These are phyloP conservation scores for Cladosporium sp. DNA, from an alignment of 2,329 filamentous ascomycete species.

Conservation along the genomic window DNA sequence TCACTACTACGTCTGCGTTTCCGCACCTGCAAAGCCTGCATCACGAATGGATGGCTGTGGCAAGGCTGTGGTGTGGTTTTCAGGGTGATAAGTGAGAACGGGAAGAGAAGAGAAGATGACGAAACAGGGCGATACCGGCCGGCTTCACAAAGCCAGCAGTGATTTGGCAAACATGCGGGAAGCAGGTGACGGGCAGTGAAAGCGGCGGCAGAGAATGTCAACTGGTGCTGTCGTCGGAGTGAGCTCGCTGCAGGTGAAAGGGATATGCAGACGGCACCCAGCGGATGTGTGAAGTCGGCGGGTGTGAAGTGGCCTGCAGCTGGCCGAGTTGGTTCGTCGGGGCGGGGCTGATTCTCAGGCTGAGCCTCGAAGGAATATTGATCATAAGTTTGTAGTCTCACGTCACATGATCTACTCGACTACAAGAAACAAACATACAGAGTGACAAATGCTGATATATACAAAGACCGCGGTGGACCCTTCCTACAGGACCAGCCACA, in stretches of 20 bases:
- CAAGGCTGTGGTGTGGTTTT: constrained; percentile 7
- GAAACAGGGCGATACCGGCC: constrained; percentile 6
- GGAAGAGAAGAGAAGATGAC: constrained; percentile 1
- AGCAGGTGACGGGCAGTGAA: constrained; percentile 2
- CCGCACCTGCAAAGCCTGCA: constrained; percentile 4
- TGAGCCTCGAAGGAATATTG: background rate
- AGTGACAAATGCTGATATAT: background rate
- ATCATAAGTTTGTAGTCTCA: background rate
- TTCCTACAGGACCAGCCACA: background rate
- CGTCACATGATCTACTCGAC: background rate
- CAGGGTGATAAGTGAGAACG: constrained; percentile 3
- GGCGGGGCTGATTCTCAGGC: background rate
- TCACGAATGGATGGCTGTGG: constrained; percentile 1
- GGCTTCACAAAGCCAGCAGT: constrained; percentile 14
- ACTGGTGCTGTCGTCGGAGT: background rate
- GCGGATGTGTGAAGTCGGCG: background rate
- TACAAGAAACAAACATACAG: background rate
- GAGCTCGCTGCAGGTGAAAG: constrained; percentile 9
- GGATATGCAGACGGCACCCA: constrained; percentile 4
- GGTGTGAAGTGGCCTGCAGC: constrained; percentile 4
- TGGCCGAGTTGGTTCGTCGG: background rate
- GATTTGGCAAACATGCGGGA: constrained; percentile 14
- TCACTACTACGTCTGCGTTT: constrained; percentile 21
- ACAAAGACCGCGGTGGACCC: background rate
- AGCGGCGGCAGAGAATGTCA: background rate